Evolutionary conservation across 2,329 filamentous ascomycete genomes (phyloP).

Genomic region (Fusarium metavorans): DNA sequence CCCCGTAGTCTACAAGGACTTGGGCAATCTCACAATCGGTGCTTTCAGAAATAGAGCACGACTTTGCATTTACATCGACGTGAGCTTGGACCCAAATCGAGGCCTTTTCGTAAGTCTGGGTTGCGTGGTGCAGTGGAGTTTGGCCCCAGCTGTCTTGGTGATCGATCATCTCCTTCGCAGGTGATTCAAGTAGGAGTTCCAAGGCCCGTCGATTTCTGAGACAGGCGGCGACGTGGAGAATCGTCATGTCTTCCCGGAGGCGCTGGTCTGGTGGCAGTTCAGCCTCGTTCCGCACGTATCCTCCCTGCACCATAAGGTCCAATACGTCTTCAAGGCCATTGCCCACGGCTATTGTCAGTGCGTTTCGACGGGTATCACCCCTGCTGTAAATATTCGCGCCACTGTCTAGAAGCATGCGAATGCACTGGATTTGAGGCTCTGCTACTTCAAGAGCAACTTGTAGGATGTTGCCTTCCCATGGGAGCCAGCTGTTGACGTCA

Average conservation of each 20-base stretch:
- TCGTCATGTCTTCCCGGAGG: background rate
- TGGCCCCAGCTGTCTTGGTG: background rate
- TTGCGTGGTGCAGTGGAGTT: background rate
- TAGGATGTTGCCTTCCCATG: background rate
- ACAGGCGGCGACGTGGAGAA: background rate
- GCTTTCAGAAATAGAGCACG: too few relatives aligned
- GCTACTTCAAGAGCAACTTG: background rate
- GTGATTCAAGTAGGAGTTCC: background rate
- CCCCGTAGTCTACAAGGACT: background rate
- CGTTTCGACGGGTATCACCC: fast-evolving
- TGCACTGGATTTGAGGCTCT: background rate
- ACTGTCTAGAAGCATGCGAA: background rate
- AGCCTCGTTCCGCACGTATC: background rate
- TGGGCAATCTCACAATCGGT: background rate
- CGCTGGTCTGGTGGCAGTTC: background rate
- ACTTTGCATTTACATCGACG: too few relatives aligned
- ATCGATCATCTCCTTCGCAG: background rate
- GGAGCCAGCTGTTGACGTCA: background rate
- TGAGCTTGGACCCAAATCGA: too few relatives aligned
- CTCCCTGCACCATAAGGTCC: background rate
- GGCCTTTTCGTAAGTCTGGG: background rate
- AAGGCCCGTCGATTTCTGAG: background rate
- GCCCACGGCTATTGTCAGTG: background rate
- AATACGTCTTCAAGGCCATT: background rate
- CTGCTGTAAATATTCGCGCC: background rate